These are phyloP conservation scores for Grammothele lineata DNA, from an alignment of 768 basidiomycete species.

Conservation along the genomic window DNA sequence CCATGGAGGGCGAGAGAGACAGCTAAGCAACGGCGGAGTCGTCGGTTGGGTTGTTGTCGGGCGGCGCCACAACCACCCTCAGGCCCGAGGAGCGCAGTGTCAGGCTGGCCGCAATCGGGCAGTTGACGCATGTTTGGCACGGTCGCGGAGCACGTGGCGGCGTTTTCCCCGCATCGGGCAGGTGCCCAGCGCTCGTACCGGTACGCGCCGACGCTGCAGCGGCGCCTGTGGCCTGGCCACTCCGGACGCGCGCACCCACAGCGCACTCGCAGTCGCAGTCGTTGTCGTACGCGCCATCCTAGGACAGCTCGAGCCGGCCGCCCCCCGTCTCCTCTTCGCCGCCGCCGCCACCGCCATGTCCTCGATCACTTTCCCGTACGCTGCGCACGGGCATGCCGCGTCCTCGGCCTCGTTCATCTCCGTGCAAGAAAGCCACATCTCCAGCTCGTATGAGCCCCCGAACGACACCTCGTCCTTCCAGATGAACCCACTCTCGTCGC, in stretches of 20 bases:
- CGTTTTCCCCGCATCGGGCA: conserved; percentile 5
- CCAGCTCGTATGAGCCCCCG: conserved; percentile 49
- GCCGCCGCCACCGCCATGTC: conserved; percentile 47
- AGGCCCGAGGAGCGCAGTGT: no score
- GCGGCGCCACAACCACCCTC: background rate
- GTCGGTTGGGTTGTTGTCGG: conserved; percentile 4
- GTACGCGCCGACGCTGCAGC: background rate
- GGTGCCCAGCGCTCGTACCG: background rate
- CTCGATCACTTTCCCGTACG: conserved; percentile 57
- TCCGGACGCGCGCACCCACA: background rate
- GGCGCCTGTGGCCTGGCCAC: background rate
- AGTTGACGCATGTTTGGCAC: conserved; percentile 13
- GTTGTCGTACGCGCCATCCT: no score
- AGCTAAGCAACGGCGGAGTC: background rate
- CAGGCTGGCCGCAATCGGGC: no score
- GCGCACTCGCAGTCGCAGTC: no score
- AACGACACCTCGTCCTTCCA: conserved; percentile 55
- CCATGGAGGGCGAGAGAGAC: conserved; percentile 2
- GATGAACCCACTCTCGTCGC: conserved; percentile 76
- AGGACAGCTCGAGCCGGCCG: no score
- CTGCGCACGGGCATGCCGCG: conserved; percentile 33
- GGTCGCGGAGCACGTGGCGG: conserved; percentile 11
- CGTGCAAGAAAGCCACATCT: conserved; percentile 42
- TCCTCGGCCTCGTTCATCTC: conserved; percentile 36
- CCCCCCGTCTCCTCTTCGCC: no score